Percentiles rank a stretch among this genome's conserved stretches.
Evolutionary conservation across 2,329 filamentous ascomycete genomes (phyloP).

Genomic region (Fusarium marasasianum): DNA sequence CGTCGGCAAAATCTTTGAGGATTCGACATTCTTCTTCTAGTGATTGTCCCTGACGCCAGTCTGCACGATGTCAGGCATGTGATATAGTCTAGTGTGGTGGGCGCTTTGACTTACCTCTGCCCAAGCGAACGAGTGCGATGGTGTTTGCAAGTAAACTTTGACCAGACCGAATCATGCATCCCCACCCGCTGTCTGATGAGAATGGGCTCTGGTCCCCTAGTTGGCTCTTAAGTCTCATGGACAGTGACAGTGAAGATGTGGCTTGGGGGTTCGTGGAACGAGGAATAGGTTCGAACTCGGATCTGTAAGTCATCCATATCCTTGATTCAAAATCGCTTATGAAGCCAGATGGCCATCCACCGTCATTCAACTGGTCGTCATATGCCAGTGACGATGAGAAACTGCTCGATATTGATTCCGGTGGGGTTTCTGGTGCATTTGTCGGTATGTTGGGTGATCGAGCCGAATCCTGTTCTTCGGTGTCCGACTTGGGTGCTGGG

Average conservation of each 20-base stretch:
- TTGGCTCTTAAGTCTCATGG: conserved; percentile 84
- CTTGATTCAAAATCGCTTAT: conserved; percentile 92
- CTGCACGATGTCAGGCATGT: conserved; percentile 50
- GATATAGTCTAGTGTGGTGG: background rate
- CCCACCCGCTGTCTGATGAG: conserved; percentile 94
- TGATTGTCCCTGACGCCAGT: conserved; percentile 76
- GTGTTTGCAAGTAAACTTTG: conserved; percentile 93
- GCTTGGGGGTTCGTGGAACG: conserved; percentile 80
- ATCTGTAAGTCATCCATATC: conserved; percentile 97
- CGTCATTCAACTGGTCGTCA: conserved; percentile 55
- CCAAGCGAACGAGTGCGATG: conserved; percentile 75
- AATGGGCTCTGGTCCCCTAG: conserved; percentile 84
- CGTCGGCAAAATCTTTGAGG: conserved; percentile 86
- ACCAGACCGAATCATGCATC: conserved; percentile 97
- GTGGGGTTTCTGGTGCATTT: conserved; percentile 55
- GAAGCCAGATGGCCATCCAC: conserved; percentile 85
- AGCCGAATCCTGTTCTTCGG: conserved; percentile 26
- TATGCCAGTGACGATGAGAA: conserved; percentile 62
- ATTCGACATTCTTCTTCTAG: conserved; percentile 73
- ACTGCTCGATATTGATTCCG: conserved; percentile 61
- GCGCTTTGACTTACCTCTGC: conserved; percentile 70
- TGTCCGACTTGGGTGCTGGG: conserved; percentile 19
- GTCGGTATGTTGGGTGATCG: conserved; percentile 33
- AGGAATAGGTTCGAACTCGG: conserved; percentile 83
- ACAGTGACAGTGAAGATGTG: conserved; percentile 76